Evolutionary conservation across 805 yeast genomes (phyloP), one percentile per base, ranked within the genome.

Genomic region (Jamesozyma spencerorum): DNA sequence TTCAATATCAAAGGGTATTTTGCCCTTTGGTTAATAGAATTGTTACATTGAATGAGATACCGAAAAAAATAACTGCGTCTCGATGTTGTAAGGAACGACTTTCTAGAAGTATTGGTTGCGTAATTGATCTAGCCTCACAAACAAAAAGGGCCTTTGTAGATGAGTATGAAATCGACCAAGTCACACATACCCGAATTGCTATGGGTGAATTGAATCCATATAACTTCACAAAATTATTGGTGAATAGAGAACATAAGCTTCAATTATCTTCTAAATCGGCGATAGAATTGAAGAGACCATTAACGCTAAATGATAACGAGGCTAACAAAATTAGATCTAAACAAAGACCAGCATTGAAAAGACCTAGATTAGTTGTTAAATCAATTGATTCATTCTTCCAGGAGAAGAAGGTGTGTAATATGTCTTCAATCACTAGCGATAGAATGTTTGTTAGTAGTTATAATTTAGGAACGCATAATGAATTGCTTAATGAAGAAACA

Each of bases 1-100:
- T 92, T 58, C 79, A 73, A 53, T 83, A 68, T 57, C 97, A 87
- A 58, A 71, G 94, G 46, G 97, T 92, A 1, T 90, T 77, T 61
- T 75, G 88, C 56, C 94, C 95, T 0, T 37, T 58, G 2, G 45
- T 54, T 1, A 51, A 68, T 31, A 39, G 51, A 30, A 63, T 85
- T n/a, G 68, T 70, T 1, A 75, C 85, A 27, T 65, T 90, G 47
- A 76, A 74, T 49, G 73, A 70, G 3, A 64, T 80, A 11, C 79
- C 82, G 0, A 63, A 58, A 1, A 64, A 57, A 3, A 53, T 55
- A 4, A 39, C 54, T 2, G 38, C 50, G 2, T 39, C 26, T 5
- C 18, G 47, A 42, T 5, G 43, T 46, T 4, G 31, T 18, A 32
- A 22, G 14, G 39, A 42, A 15, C 39, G 34, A 22, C 38, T 40